Conservation (phyloP, 805 yeast genomes). For the Candida michaelii region DNA sequence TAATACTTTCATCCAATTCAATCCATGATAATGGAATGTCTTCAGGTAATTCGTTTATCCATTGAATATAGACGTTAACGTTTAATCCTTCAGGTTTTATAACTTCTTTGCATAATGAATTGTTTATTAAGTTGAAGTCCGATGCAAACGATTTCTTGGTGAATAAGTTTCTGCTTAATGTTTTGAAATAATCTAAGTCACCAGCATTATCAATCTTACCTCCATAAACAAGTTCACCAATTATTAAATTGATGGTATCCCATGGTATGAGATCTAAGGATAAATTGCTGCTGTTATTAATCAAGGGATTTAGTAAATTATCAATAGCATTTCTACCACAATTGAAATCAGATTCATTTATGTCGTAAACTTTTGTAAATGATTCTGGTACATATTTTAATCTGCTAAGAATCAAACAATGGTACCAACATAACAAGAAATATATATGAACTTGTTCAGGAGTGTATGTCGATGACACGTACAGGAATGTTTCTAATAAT, state of each 20-base stretch:
- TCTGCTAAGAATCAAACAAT: constrained; percentile 60
- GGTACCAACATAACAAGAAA: constrained; percentile 69
- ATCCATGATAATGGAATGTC: constrained; percentile 54
- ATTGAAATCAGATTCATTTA: constrained; percentile 70
- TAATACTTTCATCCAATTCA: constrained; percentile 46
- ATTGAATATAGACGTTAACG: constrained; percentile 33
- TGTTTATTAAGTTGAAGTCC: constrained; percentile 42
- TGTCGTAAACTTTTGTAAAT: constrained; percentile 60
- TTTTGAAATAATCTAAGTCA: constrained; percentile 40
- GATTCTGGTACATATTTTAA: constrained; percentile 62
- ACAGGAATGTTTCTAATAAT: constrained; percentile 37
- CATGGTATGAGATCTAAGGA: constrained; percentile 34
- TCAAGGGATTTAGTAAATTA: constrained; percentile 34
- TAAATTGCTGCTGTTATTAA: constrained; percentile 31
- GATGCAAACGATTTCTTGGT: constrained; percentile 35
- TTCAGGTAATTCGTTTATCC: constrained; percentile 59
- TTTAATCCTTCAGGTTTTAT: constrained; percentile 50
- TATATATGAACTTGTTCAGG: constrained; percentile 47
- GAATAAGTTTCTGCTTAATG: constrained; percentile 41
- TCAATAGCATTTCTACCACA: constrained; percentile 48
- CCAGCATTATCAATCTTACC: constrained; percentile 50
- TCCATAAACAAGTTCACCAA: constrained; percentile 63
- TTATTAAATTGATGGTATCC: constrained; percentile 28
- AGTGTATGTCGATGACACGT: constrained; percentile 34
- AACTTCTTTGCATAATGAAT: constrained; percentile 25